These are phyloP conservation scores for Vitis hybrid DNA, from an alignment of 177 flowering plant genomes.

Conservation along the genomic window DNA sequence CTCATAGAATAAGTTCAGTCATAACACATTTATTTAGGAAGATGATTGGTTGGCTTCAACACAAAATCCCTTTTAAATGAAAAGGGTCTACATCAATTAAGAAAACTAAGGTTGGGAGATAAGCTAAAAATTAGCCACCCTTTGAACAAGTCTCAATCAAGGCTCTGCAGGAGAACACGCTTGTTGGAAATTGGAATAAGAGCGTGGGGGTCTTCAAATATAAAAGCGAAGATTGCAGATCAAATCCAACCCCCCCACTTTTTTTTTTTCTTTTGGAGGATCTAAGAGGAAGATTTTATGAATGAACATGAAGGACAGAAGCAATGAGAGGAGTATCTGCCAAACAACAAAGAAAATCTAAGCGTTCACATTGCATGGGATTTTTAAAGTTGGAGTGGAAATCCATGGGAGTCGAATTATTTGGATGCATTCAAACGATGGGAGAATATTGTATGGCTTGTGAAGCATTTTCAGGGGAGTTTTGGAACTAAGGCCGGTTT, in stretches of 20 bases:
- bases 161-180: neutral
- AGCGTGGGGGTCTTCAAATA: neutral
- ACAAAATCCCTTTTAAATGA: neutral
- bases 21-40: too few relatives aligned
- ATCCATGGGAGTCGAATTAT: too few relatives aligned
- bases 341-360: neutral
- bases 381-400: neutral
- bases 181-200: neutral
- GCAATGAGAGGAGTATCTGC: neutral
- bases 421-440: too few relatives aligned
- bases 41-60: neutral
- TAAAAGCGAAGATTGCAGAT: neutral
- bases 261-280: neutral
- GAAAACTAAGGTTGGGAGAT: constrained; percentile 5
- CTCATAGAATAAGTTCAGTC: too few relatives aligned
- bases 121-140: neutral
- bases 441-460: too few relatives aligned
- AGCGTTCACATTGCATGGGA: neutral
- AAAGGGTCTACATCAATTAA: constrained; percentile 1
- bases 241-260: neutral
- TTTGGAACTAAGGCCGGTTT: too few relatives aligned
- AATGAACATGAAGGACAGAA: neutral
- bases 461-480: neutral
- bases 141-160: constrained; percentile 13
- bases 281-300: neutral